These are phyloP conservation scores for Colletotrichum musae DNA, from an alignment of 2,329 filamentous ascomycete species.

Conservation along the genomic window DNA sequence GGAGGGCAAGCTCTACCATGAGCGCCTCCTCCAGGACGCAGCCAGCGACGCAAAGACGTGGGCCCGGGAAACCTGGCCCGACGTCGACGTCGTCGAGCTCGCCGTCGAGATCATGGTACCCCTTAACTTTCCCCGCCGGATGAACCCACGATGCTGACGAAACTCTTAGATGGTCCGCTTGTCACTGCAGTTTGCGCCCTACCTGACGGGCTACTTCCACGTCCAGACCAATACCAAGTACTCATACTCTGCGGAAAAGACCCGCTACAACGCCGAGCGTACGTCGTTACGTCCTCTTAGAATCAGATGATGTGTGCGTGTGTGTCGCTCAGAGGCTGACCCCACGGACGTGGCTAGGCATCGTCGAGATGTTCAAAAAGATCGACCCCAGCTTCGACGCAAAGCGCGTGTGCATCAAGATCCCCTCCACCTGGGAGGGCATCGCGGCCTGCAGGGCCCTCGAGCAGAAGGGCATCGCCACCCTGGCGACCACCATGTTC, in stretches of 20 bases:
- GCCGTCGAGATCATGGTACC: constrained; percentile 69
- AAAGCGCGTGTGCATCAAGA: constrained; percentile 72
- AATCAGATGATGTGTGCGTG: not conserved
- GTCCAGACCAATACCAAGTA: constrained; percentile 73
- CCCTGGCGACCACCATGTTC: constrained; percentile 75
- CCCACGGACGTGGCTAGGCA: constrained; percentile 55
- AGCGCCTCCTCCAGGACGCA: constrained; percentile 48
- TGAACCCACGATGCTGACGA: constrained; percentile 20
- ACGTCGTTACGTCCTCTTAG: no score
- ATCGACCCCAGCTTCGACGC: constrained; percentile 60
- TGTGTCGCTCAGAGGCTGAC: not conserved
- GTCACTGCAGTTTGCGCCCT: constrained; percentile 63
- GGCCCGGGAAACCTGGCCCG: constrained; percentile 43
- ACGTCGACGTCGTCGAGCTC: constrained; percentile 58
- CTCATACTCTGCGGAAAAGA: constrained; percentile 65
- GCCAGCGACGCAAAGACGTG: constrained; percentile 43
- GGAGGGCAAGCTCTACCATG: constrained; percentile 46
- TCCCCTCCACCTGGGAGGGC: constrained; percentile 75
- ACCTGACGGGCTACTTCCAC: constrained; percentile 67
- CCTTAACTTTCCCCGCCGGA: not conserved
- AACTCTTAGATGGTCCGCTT: constrained; percentile 67
- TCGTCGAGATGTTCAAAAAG: constrained; percentile 62
- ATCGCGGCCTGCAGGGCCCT: constrained; percentile 70
- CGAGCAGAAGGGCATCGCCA: constrained; percentile 67
- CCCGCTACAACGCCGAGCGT: constrained; percentile 66